Evolutionary conservation across 208 protist genomes (phyloP).

Genomic region (Wallacemonas rigidus): DNA sequence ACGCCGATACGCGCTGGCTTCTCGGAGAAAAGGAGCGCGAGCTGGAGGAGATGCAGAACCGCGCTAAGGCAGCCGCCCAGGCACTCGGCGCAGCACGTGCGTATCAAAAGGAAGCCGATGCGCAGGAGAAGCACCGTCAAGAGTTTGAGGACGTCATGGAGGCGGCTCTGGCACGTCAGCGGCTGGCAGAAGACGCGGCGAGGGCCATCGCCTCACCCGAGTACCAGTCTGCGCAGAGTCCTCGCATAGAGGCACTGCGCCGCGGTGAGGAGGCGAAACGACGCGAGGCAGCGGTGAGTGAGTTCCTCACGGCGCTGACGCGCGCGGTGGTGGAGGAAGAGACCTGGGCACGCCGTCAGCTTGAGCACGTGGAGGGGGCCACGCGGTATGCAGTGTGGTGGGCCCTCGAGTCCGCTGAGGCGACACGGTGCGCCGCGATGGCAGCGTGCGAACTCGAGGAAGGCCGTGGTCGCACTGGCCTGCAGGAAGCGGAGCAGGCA

Average conservation of each 20-base stretch:
- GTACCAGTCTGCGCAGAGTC: slow-evolving; percentile 9
- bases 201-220: not conserved
- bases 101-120: not conserved
- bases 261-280: slow-evolving; percentile 7
- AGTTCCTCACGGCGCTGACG: not conserved
- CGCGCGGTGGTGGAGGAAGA: not conserved
- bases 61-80: not conserved
- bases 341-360: not conserved
- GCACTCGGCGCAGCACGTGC: not conserved
- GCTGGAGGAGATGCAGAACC: not conserved
- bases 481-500: not conserved
- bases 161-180: not conserved
- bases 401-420: not conserved
- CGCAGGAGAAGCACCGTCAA: not conserved
- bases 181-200: not conserved
- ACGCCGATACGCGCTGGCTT: slow-evolving; percentile 8
- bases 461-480: not conserved
- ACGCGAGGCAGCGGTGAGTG: not conserved
- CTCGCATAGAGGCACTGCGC: not conserved
- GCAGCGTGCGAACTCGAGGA: not conserved
- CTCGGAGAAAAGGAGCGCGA: slow-evolving; percentile 8
- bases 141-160: not conserved
- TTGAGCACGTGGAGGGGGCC: not conserved
- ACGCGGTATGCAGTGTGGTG: not conserved
- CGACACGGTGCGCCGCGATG: not conserved